These are phyloP conservation scores for Astragalus glycyphyllos DNA, from an alignment of 306 rosid species.

Conservation along the genomic window DNA sequence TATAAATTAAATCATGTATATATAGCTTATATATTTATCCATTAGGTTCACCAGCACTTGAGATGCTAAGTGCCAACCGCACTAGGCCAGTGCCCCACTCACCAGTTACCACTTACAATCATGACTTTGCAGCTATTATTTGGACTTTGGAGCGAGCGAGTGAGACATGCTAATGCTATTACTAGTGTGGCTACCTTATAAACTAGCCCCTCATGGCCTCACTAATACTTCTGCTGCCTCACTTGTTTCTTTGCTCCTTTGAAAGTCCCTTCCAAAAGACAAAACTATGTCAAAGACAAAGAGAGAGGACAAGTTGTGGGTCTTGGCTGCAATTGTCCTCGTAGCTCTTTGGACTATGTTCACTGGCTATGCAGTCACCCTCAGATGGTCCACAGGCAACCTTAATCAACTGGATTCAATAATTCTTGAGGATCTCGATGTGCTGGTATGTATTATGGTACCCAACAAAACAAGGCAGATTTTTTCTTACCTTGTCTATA, in stretches of 20 bases:
- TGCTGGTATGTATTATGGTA: conserved; percentile 52
- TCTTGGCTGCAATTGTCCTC: conserved; percentile 54
- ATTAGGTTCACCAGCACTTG: not conserved
- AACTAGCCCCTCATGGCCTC: not conserved
- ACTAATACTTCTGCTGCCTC: conserved; percentile 2
- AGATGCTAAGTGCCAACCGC: conserved; percentile 23
- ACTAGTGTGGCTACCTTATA: no score
- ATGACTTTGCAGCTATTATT: not conserved
- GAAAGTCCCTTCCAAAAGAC: conserved; percentile 4
- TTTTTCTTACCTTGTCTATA: not conserved
- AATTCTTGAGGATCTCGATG: conserved; percentile 66
- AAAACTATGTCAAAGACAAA: not conserved
- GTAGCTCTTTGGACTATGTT: conserved; percentile 84
- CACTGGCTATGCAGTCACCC: conserved; percentile 73
- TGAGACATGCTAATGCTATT: no score
- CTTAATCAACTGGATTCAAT: conserved; percentile 45
- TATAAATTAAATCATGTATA: no score
- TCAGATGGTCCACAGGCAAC: conserved; percentile 64
- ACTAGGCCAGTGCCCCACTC: conserved; percentile 23
- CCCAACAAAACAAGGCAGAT: conserved; percentile 7
- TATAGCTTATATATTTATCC: no score
- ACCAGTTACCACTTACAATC: conserved; percentile 8
- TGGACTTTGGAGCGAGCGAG: not conserved
- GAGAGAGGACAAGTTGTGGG: conserved; percentile 67
- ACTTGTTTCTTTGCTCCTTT: not conserved